Evolutionary conservation across 2,329 filamentous ascomycete species (phyloP).

Genomic region (Thermothelomyces thermophilus): DNA sequence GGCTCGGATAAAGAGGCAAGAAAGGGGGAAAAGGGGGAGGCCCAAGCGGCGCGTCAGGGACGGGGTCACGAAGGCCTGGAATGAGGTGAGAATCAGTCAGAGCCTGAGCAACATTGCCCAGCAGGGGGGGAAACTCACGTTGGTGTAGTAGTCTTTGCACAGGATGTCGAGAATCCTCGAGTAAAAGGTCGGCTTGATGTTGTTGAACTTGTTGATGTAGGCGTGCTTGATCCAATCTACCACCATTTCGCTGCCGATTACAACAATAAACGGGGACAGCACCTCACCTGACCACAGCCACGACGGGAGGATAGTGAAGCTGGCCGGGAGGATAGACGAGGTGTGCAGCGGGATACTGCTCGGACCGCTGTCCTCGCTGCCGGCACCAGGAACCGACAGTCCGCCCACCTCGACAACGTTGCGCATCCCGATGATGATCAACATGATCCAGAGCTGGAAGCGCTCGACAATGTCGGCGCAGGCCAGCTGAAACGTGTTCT

Average conservation of each 20-base stretch:
- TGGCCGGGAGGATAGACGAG: slow-evolving; percentile 75
- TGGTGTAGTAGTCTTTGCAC: slow-evolving; percentile 96
- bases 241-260: slow-evolving; percentile 91
- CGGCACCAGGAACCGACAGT: slow-evolving; percentile 56
- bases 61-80: slow-evolving; percentile 77
- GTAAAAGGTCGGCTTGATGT: slow-evolving; percentile 86
- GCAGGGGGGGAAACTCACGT: slow-evolving; percentile 47
- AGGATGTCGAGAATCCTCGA: slow-evolving; percentile 84
- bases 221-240: slow-evolving; percentile 97
- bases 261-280: slow-evolving; percentile 84
- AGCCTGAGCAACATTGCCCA: background rate
- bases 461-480: slow-evolving; percentile 95
- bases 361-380: slow-evolving; percentile 40
- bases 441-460: slow-evolving; percentile 96
- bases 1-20: slow-evolving; percentile 90
- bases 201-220: slow-evolving; percentile 98
- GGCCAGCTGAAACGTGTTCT: slow-evolving; percentile 92
- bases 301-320: slow-evolving; percentile 81
- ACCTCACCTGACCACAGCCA: slow-evolving; percentile 77
- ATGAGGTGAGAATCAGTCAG: background rate
- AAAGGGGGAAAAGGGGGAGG: slow-evolving; percentile 83
- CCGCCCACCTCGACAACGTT: slow-evolving; percentile 95
- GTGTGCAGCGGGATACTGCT: slow-evolving; percentile 57
- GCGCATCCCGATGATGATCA: slow-evolving; percentile 89
- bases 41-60: slow-evolving; percentile 85